A percentile compares a stretch with the other conserved stretches of the same genome.
These are phyloP conservation scores for Toxoplasma gondii DNA, from an alignment of 169 alveolate genomes.

Conservation along the genomic window DNA sequence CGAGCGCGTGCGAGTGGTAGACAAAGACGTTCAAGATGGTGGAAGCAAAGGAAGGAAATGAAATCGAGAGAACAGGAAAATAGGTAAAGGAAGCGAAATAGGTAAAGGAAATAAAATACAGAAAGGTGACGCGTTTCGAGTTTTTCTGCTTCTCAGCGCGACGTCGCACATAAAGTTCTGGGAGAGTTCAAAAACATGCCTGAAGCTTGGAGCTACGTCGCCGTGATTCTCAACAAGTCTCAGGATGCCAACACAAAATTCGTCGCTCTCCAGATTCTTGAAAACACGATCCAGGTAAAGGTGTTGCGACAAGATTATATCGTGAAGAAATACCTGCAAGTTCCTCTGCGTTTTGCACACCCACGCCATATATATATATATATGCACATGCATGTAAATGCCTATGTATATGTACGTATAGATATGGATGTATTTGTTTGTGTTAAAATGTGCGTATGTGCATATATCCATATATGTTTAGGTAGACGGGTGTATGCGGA, in stretches of 20 bases:
- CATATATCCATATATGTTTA: too few relatives aligned
- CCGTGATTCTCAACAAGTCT: constrained; percentile 85
- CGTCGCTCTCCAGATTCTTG: constrained; percentile 72
- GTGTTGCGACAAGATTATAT: constrained; percentile 31
- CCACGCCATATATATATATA: neutral
- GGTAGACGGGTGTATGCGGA: too few relatives aligned
- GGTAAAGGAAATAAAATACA: too few relatives aligned
- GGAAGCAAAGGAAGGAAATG: too few relatives aligned
- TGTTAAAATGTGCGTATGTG: neutral
- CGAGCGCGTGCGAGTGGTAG: too few relatives aligned
- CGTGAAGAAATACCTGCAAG: neutral
- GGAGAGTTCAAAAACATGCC: constrained; percentile 87
- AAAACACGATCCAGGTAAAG: constrained; percentile 38
- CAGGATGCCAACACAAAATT: constrained; percentile 72
- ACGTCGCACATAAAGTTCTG: constrained; percentile 86
- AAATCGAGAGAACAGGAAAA: too few relatives aligned
- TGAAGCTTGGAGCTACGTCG: constrained; percentile 91
- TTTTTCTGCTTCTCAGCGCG: constrained; percentile 73
- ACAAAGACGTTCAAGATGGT: too few relatives aligned
- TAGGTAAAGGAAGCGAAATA: too few relatives aligned
- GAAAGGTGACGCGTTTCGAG: too few relatives aligned
- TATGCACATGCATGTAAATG: neutral
- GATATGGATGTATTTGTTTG: neutral
- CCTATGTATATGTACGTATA: neutral
- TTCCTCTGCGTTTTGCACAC: too few relatives aligned